Percentiles rank a stretch among this genome's conserved stretches.
These are phyloP conservation scores for Mrakia gelida DNA, from an alignment of 768 basidiomycete species.

Conservation along the genomic window DNA sequence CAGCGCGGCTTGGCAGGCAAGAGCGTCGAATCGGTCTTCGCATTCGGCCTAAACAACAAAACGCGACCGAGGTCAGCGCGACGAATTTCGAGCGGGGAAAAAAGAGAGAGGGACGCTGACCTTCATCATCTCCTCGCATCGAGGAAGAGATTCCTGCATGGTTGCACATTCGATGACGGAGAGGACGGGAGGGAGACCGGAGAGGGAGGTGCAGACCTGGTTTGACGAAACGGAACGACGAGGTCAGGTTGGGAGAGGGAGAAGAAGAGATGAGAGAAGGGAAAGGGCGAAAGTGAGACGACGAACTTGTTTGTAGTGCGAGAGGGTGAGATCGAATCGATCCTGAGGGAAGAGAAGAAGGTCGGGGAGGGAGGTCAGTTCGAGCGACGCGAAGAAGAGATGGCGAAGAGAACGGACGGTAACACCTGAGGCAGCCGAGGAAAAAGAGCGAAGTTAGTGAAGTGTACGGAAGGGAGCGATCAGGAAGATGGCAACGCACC, in stretches of 20 bases:
- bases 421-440: not conserved
- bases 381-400: no score
- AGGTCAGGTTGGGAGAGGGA: not conserved
- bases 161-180: conserved; percentile 40
- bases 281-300: not conserved
- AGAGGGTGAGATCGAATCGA: conserved; percentile 21
- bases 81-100: not conserved
- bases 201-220: conserved; percentile 22
- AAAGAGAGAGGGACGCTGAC: not conserved
- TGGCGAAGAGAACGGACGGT: conserved; percentile 2
- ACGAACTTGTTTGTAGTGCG: conserved; percentile 18
- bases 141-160: conserved; percentile 62
- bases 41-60: conserved; percentile 42
- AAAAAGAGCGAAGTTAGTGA: not conserved
- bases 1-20: conserved; percentile 28
- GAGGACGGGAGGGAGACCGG: conserved; percentile 24
- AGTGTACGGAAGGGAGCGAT: no score
- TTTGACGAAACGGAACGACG: not conserved
- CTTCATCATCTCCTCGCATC: conserved; percentile 60
- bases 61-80: not conserved
- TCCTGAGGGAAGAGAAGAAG: not conserved
- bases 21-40: conserved; percentile 18
- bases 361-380: not conserved
- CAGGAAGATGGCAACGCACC: conserved; percentile 38
- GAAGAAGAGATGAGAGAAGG: not conserved